Evolutionary conservation across 2,329 filamentous ascomycete species (phyloP), one percentile per base, ranked within the genome.

Genomic region (Aspergillus fischeri): DNA sequence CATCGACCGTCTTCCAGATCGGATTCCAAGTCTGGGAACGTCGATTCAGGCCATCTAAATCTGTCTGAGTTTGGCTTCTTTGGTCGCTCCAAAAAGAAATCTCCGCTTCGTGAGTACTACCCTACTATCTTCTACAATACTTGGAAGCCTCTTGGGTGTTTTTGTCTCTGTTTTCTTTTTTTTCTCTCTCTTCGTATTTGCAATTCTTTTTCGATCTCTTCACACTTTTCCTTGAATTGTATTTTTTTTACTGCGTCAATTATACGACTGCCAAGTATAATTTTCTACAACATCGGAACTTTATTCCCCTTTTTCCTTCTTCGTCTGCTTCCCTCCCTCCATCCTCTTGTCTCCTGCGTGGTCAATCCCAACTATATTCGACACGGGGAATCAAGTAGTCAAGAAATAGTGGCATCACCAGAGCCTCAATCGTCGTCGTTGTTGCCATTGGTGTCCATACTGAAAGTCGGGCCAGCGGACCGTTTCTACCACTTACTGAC

Each of bases 1-100:
- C n/a, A 21, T 67, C 72, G 71, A 59, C 66, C 67, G 52, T 72
- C 73, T 56, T 67, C 72, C 68, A 73, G 70, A 72, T 71, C 70
- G 63, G 72, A 76, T 65, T 67, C 70, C 60, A 68, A 67, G 61
- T 65, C 71, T 67, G 71, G 70, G 65, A 72, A 59, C 61, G 51
- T 52, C 63, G 70, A 75, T 67, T 69, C 70, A 58, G 61, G 57
- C 55, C 66, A 65, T 56, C 63, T 63, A 60, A 67, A 67, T 65
- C 59, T 65, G 51, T 65, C 68, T 63, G 68, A 71, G 56, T 67
- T 71, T 60, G 67, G 67, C 55, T 68, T 73, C 59, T 69, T 74
- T 64, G 70, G 70, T 52, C 70, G 73, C 58, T 67, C 70, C 29
- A 72, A 66, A 60, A 74, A 73, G 63, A 70, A 69, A 60, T 67